Evolutionary conservation across 768 basidiomycete genomes (phyloP), one percentile per base, ranked within the genome.

Genomic region (Leccinum broughii): DNA sequence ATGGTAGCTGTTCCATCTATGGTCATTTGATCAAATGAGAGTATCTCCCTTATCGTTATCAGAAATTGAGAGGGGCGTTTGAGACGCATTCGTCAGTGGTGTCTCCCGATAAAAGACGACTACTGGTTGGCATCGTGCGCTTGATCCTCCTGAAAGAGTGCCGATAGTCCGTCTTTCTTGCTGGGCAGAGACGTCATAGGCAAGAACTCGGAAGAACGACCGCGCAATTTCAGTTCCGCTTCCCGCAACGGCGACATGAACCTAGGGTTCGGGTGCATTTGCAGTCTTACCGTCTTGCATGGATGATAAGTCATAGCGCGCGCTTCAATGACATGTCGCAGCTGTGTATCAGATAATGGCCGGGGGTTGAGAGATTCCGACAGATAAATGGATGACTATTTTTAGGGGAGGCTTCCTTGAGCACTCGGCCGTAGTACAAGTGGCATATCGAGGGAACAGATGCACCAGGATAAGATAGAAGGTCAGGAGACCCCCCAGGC

Each of bases 311-410:
- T 4, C 54, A 57, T 24, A 53, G 9, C 0, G 63, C 63, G 17
- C 54, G 53, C 17, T 24, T 55, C 54, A 64, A 28, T 1, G 63
- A 48, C 51, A 64, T 52, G 50, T 13, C 41, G 9, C 62, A 20
- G 26, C 39, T 11, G 1, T 51, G 57, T 41, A 64, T 46, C n/a
- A 55, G 34, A 35, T 35, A 26, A 59, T 10, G 3, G 54, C 30
- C 0, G 63, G 63, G 1, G 63, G 60, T 3, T 54, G 63, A 26
- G 62, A 64, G n/a, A 61, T 65, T 28, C 57, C 62, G 13, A 62
- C 62, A 1, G 22, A 55, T 13, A 35, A 13, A 10, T 64, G 57
- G 1, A 64, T 49, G 15, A 64, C 51, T n/a, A 64, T 37, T 20
- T 51, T 64, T 48, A 11, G 51, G 13, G 55, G 20, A 22, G 22